Evolutionary conservation across 1,284 basidiomycete genomes (phyloP).

Genomic region (Peniophora sp.): DNA sequence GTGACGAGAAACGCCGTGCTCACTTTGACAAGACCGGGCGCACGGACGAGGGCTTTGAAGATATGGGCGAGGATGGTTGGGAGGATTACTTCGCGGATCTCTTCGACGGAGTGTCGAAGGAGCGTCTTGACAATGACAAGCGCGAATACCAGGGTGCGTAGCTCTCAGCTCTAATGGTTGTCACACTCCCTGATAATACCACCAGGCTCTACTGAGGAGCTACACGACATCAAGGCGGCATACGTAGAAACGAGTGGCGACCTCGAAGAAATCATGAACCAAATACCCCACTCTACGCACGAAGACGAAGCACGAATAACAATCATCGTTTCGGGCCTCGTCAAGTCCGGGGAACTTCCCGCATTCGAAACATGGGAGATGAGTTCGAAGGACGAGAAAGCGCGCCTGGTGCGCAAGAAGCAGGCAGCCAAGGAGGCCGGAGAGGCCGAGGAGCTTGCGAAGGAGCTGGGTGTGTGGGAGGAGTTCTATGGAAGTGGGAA

Average conservation of each 20-base stretch:
- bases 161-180: background rate
- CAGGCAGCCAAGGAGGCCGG: constrained; percentile 71
- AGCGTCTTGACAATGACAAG: constrained; percentile 85
- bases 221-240: constrained; percentile 67
- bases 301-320: constrained; percentile 83
- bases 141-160: constrained; percentile 79
- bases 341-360: constrained; percentile 54
- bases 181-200: background rate
- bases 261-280: constrained; percentile 72
- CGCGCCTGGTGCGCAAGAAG: constrained; percentile 64
- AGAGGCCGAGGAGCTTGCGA: constrained; percentile 82
- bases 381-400: constrained; percentile 71
- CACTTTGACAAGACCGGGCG: constrained; percentile 80
- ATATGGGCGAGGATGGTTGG: constrained; percentile 82
- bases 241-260: constrained; percentile 65
- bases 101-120: constrained; percentile 80
- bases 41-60: constrained; percentile 75
- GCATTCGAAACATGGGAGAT: constrained; percentile 60
- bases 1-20: constrained; percentile 67
- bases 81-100: constrained; percentile 87
- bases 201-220: constrained; percentile 78
- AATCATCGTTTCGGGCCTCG: constrained; percentile 57
- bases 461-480: constrained; percentile 89
- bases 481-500: constrained; percentile 88
- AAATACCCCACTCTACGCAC: constrained; percentile 77